phyloP scores from a whole-genome alignment of 129 eudicot species.

The Daucus carota region DNA sequence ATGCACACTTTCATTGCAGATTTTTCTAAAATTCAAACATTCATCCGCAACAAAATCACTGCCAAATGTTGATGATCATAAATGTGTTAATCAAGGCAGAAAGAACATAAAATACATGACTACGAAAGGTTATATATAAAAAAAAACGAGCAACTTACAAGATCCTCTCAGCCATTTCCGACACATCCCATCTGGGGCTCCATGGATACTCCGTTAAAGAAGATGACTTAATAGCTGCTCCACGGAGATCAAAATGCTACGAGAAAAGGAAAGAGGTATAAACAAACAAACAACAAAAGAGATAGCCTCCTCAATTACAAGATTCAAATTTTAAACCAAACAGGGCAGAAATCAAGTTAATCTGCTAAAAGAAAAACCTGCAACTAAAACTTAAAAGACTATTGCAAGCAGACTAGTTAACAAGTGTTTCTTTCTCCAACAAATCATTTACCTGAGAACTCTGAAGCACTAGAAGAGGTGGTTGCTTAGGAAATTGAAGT shows the following conservation, averaged over 20 bases:
- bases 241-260: constrained; percentile 63
- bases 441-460: constrained; percentile 66
- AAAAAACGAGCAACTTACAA: constrained; percentile 44
- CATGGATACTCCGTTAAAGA: constrained; percentile 65
- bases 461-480: constrained; percentile 68
- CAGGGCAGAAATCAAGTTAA: neutral
- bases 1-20: constrained; percentile 50
- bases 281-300: neutral
- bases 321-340: neutral
- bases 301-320: neutral
- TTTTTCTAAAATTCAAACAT: constrained; percentile 76
- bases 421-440: neutral
- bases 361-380: neutral
- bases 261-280: neutral
- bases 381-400: neutral
- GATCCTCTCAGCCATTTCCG: constrained; percentile 74
- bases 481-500: constrained; percentile 85
- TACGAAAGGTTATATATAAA: no score
- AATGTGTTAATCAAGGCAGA: constrained; percentile 4
- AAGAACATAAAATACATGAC: neutral
- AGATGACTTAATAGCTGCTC: constrained; percentile 64
- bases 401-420: neutral
- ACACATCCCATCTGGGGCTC: constrained; percentile 96
- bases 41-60: constrained; percentile 82
- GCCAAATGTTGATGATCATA: constrained; percentile 18